A percentile compares a stretch with the other conserved stretches of the same genome.
Evolutionary conservation across 1,284 basidiomycete species (phyloP).

Genomic region (Rhizoctonia solani): DNA sequence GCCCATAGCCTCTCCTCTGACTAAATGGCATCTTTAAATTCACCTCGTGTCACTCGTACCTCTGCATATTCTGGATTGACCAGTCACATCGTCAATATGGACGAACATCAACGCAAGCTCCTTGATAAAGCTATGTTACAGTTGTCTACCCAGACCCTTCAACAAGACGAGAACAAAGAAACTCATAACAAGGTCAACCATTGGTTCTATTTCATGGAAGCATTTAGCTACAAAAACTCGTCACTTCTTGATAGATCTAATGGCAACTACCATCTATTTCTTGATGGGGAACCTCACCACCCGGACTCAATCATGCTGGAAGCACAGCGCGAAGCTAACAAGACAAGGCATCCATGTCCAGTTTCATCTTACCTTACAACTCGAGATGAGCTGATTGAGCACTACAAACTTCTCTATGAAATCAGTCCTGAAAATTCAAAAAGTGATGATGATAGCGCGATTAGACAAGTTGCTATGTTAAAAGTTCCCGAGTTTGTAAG

Average conservation of each 20-base stretch:
- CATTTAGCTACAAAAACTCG: neutral
- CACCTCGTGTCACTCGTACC: no score
- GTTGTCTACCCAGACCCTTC: no score
- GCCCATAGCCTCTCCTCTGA: no score
- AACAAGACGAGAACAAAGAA: no score
- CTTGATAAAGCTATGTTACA: no score
- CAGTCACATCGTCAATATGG: no score
- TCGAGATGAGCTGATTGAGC: neutral
- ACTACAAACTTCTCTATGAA: neutral
- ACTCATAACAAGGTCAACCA: no score
- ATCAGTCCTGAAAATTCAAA: no score
- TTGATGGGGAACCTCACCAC: neutral
- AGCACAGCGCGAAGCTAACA: neutral
- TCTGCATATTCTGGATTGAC: no score
- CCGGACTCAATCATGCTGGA: neutral
- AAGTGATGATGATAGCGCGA: neutral
- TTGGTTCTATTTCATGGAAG: slow-evolving; percentile 2
- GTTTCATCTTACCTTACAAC: neutral
- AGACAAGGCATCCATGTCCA: neutral
- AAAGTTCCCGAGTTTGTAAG: neutral
- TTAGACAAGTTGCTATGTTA: neutral
- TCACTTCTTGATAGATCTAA: neutral
- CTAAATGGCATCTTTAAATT: no score
- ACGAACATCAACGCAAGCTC: no score
- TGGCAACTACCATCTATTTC: neutral